Conservation (phyloP, 176 grass and related monocot genomes). For the Hordeum vulgare region MorexV3_pseudomolecules_assembly NC_058520.1:600269742-600270241, state of each 20-base stretch:
- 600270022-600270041: neutral
- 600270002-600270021: neutral
- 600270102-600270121: neutral
- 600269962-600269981: neutral
- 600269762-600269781: neutral
- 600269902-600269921: neutral
- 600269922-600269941: neutral
- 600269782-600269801: neutral
- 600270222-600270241: neutral
- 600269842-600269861: neutral
- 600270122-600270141: neutral
- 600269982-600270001: neutral
- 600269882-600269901: neutral
- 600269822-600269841: neutral
- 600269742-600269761: neutral
- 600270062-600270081: neutral
- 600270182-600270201: neutral
- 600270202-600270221: neutral
- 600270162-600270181: neutral
- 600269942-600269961: neutral
- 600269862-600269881: neutral
- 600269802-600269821: slow-evolving; percentile 3
- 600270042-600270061: neutral
- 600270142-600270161: neutral
- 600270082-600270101: neutral